Conservation (phyloP, 495 filamentous ascomycete species). For the Bombardia bombarda region DNA sequence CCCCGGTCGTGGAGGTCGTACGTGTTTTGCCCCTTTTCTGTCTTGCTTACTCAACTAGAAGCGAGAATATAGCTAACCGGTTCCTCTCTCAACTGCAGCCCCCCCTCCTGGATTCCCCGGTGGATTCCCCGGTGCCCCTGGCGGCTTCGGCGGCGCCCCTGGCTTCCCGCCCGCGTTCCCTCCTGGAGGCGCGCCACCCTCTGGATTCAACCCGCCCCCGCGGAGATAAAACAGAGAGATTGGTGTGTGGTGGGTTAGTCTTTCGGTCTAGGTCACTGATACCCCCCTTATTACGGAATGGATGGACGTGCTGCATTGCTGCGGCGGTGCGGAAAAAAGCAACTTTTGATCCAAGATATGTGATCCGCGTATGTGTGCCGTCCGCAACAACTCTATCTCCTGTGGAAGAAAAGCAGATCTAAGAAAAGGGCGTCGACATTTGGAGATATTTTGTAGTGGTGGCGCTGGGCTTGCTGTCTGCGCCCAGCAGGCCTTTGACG, state of each 20-base stretch:
- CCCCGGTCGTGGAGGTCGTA: constrained; percentile 67
- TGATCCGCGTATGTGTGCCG: too few relatives aligned
- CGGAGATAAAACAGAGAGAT: constrained; percentile 46
- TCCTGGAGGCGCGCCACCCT: constrained; percentile 41
- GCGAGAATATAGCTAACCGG: too few relatives aligned
- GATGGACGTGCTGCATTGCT: too few relatives aligned
- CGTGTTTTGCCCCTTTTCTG: constrained; percentile 23
- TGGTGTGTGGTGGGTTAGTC: not conserved
- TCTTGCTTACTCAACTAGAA: constrained; percentile 4
- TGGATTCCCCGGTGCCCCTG: constrained; percentile 34
- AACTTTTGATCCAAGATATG: too few relatives aligned
- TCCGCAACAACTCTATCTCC: too few relatives aligned
- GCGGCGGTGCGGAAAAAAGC: too few relatives aligned
- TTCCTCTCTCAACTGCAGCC: constrained; percentile 23
- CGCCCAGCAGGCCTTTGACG: too few relatives aligned
- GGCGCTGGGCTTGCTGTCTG: too few relatives aligned
- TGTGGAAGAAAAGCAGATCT: too few relatives aligned
- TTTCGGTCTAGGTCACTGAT: constrained; percentile 14
- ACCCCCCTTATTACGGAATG: too few relatives aligned
- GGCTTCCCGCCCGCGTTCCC: constrained; percentile 44
- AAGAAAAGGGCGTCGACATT: too few relatives aligned
- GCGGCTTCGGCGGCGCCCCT: constrained; percentile 33
- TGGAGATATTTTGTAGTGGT: too few relatives aligned
- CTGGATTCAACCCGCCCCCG: constrained; percentile 61
- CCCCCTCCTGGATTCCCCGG: constrained; percentile 57